These are phyloP conservation scores for Ogataea paraovalis DNA, from an alignment of 805 yeast genomes.

Conservation along the genomic window DNA sequence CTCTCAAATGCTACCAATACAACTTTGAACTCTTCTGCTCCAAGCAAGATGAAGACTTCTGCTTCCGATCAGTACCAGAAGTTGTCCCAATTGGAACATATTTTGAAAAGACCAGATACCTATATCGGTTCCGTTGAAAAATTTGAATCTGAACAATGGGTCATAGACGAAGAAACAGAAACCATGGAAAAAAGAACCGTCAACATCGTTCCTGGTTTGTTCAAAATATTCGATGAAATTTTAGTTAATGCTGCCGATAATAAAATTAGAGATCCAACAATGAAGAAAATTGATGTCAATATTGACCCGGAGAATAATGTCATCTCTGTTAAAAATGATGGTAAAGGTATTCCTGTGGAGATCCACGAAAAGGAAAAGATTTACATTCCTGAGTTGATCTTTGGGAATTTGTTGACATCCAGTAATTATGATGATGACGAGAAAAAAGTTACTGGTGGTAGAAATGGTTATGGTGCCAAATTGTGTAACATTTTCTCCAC, in stretches of 20 bases:
- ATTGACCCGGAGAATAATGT: conserved; percentile 71
- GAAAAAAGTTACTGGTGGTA: conserved; percentile 95
- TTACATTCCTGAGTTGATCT: conserved; percentile 92
- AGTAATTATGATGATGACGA: conserved; percentile 94
- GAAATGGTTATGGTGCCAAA: conserved; percentile 98
- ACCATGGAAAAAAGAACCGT: conserved; percentile 60
- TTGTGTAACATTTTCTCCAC: conserved; percentile 94
- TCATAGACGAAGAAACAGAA: conserved; percentile 61
- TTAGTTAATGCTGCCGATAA: conserved; percentile 98
- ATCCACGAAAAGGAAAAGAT: conserved; percentile 88
- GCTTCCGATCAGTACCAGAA: conserved; percentile 84
- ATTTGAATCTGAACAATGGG: conserved; percentile 80
- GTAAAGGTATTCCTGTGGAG: conserved; percentile 92
- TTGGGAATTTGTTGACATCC: conserved; percentile 91
- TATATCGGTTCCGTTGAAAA: conserved; percentile 93
- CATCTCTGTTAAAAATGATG: conserved; percentile 85
- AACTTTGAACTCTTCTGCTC: not conserved
- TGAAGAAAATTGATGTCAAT: conserved; percentile 82
- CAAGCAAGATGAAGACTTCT: conserved; percentile 14
- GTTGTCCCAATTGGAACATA: conserved; percentile 93
- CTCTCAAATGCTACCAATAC: conserved; percentile 30
- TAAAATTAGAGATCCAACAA: conserved; percentile 87
- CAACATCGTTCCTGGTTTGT: conserved; percentile 88
- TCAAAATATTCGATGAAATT: conserved; percentile 95
- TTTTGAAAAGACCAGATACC: conserved; percentile 94